phyloP scores from a whole-genome alignment of 345 rosid genomes.

The Litchi chinensis region DNA sequence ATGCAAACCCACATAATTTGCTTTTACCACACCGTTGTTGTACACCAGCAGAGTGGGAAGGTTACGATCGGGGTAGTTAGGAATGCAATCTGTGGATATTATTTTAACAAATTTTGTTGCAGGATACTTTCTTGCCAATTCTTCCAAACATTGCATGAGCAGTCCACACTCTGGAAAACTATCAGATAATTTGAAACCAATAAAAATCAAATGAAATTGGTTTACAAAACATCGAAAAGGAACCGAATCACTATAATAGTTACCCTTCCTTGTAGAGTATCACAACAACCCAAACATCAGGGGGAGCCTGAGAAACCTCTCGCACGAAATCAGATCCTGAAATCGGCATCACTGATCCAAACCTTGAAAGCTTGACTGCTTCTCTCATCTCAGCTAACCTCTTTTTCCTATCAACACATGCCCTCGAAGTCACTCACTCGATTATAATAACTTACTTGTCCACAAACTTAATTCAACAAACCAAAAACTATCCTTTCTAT shows the following conservation, averaged over 20 bases:
- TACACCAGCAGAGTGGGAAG: conserved; percentile 91
- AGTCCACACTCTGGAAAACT: conserved; percentile 77
- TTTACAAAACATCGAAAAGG: conserved; percentile 5
- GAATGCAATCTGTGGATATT: conserved; percentile 94
- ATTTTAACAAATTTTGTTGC: conserved; percentile 96
- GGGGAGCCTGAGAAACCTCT: conserved; percentile 91
- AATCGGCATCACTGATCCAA: conserved; percentile 84
- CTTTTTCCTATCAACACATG: conserved; percentile 70
- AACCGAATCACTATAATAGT: neutral
- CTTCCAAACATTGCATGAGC: conserved; percentile 78
- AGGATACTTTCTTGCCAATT: conserved; percentile 78
- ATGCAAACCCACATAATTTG: conserved; percentile 76
- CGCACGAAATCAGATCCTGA: conserved; percentile 88
- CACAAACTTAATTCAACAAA: neutral
- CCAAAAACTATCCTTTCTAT: neutral
- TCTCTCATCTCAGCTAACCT: conserved; percentile 84
- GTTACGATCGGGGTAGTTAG: conserved; percentile 85
- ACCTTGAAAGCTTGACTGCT: conserved; percentile 57
- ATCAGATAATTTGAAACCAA: neutral
- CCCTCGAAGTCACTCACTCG: neutral
- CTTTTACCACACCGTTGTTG: conserved; percentile 87
- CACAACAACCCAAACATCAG: conserved; percentile 94
- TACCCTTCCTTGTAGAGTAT: conserved; percentile 97
- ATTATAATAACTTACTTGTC: neutral
- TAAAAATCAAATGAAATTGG: conserved; percentile 7